Evolutionary conservation across 345 rosid genomes (phyloP).

Genomic region (Excoecaria agallocha): DNA sequence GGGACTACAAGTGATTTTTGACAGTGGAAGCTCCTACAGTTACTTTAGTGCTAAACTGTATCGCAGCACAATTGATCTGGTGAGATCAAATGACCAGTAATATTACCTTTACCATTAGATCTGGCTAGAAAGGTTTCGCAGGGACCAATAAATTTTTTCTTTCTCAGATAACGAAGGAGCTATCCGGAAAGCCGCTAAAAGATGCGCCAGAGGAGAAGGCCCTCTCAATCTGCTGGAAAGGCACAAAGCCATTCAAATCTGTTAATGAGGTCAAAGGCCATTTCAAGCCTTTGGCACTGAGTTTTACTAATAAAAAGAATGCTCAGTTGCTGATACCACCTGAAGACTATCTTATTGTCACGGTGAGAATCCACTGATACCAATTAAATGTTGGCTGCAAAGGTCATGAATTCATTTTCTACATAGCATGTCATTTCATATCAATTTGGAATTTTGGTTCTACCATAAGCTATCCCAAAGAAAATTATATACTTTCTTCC

Average conservation of each 20-base stretch:
- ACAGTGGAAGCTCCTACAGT: conserved; percentile 92
- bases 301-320: conserved; percentile 45
- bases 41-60: conserved; percentile 63
- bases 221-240: conserved; percentile 90
- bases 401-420: no score
- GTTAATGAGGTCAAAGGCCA: conserved; percentile 45
- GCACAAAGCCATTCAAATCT: conserved; percentile 47
- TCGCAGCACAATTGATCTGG: conserved; percentile 48
- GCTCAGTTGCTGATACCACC: conserved; percentile 61
- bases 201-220: conserved; percentile 52
- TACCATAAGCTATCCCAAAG: no score
- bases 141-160: conserved; percentile 12
- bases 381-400: background rate
- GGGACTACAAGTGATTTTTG: conserved; percentile 56
- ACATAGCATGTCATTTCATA: no score
- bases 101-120: background rate
- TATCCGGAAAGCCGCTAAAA: conserved; percentile 49
- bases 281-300: conserved; percentile 57
- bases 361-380: conserved; percentile 42
- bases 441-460: no score
- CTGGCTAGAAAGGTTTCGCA: background rate
- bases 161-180: conserved; percentile 41
- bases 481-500: background rate
- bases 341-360: conserved; percentile 67
- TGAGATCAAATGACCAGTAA: conserved; percentile 23